These are phyloP conservation scores for Aethionema arabicum DNA, from an alignment of 345 rosid species.

Conservation along the genomic window DNA sequence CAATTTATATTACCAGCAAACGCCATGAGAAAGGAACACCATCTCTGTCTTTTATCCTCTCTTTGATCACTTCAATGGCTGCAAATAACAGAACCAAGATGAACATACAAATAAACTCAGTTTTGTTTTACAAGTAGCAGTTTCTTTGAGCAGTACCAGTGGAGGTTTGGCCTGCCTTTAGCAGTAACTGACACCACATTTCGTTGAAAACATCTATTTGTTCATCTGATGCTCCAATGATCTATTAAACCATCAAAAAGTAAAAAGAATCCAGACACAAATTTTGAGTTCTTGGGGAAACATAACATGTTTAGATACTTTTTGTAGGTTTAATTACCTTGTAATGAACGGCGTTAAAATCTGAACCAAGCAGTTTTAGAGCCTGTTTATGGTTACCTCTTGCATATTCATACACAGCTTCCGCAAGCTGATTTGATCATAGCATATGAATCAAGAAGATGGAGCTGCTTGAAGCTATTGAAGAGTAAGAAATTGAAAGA, in stretches of 20 bases:
- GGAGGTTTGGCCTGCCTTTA: slow-evolving; percentile 55
- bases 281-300: background rate
- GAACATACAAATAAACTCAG: background rate
- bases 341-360: slow-evolving; percentile 59
- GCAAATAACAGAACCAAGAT: slow-evolving; percentile 16
- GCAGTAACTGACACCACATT: slow-evolving; percentile 68
- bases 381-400: slow-evolving; percentile 52
- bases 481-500: background rate
- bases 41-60: slow-evolving; percentile 56
- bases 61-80: slow-evolving; percentile 61
- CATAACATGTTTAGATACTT: background rate
- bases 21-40: slow-evolving; percentile 85
- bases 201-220: slow-evolving; percentile 90
- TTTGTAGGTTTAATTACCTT: slow-evolving; percentile 48
- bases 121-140: background rate
- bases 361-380: slow-evolving; percentile 58
- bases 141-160: slow-evolving; percentile 49
- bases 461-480: background rate
- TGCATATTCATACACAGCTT: slow-evolving; percentile 67
- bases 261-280: background rate
- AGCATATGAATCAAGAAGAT: slow-evolving; percentile 10
- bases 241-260: slow-evolving; percentile 39
- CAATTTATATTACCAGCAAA: slow-evolving; percentile 50
- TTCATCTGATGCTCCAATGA: slow-evolving; percentile 85
- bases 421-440: slow-evolving; percentile 56